A percentile compares a stretch with the other conserved stretches of the same genome.
Evolutionary conservation across 1,284 basidiomycete species (phyloP).

Genomic region (Apiotrichum veenhuisii): DNA sequence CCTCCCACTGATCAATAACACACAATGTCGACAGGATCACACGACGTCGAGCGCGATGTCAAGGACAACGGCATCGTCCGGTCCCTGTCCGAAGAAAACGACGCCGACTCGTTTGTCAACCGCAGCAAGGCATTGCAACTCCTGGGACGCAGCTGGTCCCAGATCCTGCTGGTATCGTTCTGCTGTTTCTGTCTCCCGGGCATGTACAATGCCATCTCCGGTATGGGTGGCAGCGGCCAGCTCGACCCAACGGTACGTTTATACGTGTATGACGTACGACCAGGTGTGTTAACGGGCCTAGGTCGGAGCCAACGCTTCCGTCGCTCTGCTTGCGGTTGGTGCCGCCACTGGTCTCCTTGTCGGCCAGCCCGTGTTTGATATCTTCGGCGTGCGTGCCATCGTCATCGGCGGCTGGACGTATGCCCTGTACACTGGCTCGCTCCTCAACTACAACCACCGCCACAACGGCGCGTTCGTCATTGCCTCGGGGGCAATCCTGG

Average conservation of each 20-base stretch:
- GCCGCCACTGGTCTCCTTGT: constrained; percentile 21
- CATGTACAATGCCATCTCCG: constrained; percentile 24
- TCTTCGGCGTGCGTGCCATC: constrained; percentile 20
- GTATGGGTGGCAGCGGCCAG: constrained; percentile 22
- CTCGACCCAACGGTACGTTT: constrained; percentile 20
- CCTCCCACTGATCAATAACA: too few relatives aligned
- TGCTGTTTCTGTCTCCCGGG: constrained; percentile 22
- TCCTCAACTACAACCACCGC: constrained; percentile 56
- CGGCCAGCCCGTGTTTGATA: constrained; percentile 22
- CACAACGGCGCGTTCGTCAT: constrained; percentile 64
- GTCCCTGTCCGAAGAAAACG: too few relatives aligned
- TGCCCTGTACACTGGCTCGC: constrained; percentile 21
- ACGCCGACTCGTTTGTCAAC: not conserved
- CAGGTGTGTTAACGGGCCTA: not conserved
- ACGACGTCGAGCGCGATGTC: too few relatives aligned
- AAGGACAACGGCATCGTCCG: too few relatives aligned
- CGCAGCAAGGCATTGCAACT: not conserved
- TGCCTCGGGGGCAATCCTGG: constrained; percentile 71
- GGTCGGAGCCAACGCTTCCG: constrained; percentile 21
- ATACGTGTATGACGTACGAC: too few relatives aligned
- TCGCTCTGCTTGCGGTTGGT: constrained; percentile 21
- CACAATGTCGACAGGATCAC: too few relatives aligned
- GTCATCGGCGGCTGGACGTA: constrained; percentile 24
- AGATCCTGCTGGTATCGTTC: constrained; percentile 21
- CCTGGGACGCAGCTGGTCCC: constrained; percentile 14